These are phyloP conservation scores for Suillus lakei DNA, from an alignment of 768 basidiomycete species.

Conservation along the genomic window DNA sequence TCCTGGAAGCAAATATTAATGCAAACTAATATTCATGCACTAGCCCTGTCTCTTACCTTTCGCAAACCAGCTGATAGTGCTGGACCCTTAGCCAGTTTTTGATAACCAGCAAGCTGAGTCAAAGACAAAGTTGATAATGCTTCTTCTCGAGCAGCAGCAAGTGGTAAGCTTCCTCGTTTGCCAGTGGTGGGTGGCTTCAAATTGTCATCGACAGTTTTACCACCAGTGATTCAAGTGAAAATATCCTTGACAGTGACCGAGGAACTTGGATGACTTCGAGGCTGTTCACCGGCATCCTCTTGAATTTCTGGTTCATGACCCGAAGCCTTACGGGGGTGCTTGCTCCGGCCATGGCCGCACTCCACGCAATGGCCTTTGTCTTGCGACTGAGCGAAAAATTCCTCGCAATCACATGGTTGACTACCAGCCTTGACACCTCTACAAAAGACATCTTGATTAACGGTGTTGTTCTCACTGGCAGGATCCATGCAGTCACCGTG, in stretches of 20 bases:
- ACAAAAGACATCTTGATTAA: background rate
- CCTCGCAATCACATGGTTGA: background rate
- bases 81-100: constrained; percentile 3
- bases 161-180: background rate
- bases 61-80: background rate
- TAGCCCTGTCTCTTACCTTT: constrained; percentile 3
- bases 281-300: too few relatives aligned
- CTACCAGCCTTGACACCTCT: background rate
- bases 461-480: background rate
- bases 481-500: background rate
- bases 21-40: too few relatives aligned
- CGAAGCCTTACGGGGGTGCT: background rate
- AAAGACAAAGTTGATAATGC: background rate
- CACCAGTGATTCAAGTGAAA: background rate
- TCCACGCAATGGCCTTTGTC: background rate
- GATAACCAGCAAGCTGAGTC: background rate
- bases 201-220: background rate
- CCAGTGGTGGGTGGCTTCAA: background rate
- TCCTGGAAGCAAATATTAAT: too few relatives aligned
- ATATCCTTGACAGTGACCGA: background rate
- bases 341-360: background rate
- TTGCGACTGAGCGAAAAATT: too few relatives aligned
- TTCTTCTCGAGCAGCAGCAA: background rate
- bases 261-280: background rate
- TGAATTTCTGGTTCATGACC: background rate